These are phyloP conservation scores for Yamadazyma blattariae DNA, from an alignment of 1,139 yeast species.

Conservation along the genomic window DNA sequence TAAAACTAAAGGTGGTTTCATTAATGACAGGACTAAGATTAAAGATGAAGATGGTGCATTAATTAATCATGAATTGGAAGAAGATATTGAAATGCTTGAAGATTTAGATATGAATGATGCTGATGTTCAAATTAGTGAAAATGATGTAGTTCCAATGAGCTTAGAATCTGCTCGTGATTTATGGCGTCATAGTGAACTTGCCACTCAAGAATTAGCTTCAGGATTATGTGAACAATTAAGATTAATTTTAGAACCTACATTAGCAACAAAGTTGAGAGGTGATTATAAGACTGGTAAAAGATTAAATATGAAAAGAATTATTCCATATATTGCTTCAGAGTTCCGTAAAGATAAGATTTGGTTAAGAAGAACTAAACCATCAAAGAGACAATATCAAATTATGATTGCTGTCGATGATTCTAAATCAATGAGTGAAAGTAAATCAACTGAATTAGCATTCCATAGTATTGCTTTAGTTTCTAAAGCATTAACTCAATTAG, in stretches of 20 bases:
- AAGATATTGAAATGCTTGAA: slow-evolving; percentile 15
- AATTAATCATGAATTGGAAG: slow-evolving; percentile 17
- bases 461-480: slow-evolving; percentile 93
- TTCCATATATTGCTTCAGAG: slow-evolving; percentile 96
- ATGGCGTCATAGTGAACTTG: slow-evolving; percentile 80
- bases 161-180: slow-evolving; percentile 68
- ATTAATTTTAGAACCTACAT: slow-evolving; percentile 89
- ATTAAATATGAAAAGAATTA: slow-evolving; percentile 94
- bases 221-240: slow-evolving; percentile 90
- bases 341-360: slow-evolving; percentile 98
- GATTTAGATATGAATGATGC: slow-evolving; percentile 29
- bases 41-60: slow-evolving; percentile 27
- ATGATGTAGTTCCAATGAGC: slow-evolving; percentile 46
- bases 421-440: slow-evolving; percentile 94
- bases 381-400: slow-evolving; percentile 94
- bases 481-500: slow-evolving; percentile 89
- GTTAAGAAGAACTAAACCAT: slow-evolving; percentile 96
- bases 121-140: slow-evolving; percentile 25
- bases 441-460: slow-evolving; percentile 86
- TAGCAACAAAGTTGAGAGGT: slow-evolving; percentile 90
- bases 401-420: slow-evolving; percentile 98
- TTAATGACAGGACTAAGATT: slow-evolving; percentile 43
- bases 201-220: slow-evolving; percentile 84
- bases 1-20: slow-evolving; percentile 50
- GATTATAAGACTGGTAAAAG: slow-evolving; percentile 98